phyloP scores from a whole-genome alignment of 2,329 filamentous ascomycete genomes.

The Ceratocystis cubensis region DNA sequence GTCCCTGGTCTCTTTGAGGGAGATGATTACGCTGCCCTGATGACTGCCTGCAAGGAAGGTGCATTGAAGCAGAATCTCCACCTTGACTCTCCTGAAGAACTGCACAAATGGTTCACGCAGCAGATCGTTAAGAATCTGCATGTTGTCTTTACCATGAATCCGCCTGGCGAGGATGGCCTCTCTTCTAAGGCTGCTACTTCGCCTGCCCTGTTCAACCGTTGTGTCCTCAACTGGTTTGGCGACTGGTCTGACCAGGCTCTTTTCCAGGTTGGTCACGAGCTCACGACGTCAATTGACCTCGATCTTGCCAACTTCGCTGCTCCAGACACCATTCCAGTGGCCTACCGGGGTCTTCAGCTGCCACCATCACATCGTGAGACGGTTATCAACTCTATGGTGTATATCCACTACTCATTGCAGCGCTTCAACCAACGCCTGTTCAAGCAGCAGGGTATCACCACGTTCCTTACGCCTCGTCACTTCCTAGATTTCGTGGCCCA shows the following conservation, averaged over 20 bases:
- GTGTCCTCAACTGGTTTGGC: conserved; percentile 98
- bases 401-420: conserved; percentile 90
- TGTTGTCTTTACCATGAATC: conserved; percentile 99
- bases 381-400: conserved; percentile 96
- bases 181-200: conserved; percentile 95
- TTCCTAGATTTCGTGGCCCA: conserved; percentile 97
- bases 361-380: conserved; percentile 84
- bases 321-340: conserved; percentile 84
- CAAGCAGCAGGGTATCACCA: conserved; percentile 84
- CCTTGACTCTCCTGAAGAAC: conserved; percentile 91
- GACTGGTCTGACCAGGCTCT: conserved; percentile 99
- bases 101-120: conserved; percentile 99
- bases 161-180: conserved; percentile 73
- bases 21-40: conserved; percentile 95
- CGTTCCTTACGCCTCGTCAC: conserved; percentile 88
- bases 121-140: conserved; percentile 99
- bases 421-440: conserved; percentile 77
- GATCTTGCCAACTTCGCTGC: conserved; percentile 76
- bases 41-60: conserved; percentile 98
- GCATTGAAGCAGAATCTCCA: conserved; percentile 90
- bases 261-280: conserved; percentile 91
- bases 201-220: conserved; percentile 97
- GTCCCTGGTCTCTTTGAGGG: conserved; percentile 97
- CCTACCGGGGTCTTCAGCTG: conserved; percentile 71
- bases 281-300: conserved; percentile 91